Percentiles rank a stretch among this genome's conserved stretches.
Evolutionary conservation across 1,284 basidiomycete species (phyloP).

Genomic region (Melampsora americana): DNA sequence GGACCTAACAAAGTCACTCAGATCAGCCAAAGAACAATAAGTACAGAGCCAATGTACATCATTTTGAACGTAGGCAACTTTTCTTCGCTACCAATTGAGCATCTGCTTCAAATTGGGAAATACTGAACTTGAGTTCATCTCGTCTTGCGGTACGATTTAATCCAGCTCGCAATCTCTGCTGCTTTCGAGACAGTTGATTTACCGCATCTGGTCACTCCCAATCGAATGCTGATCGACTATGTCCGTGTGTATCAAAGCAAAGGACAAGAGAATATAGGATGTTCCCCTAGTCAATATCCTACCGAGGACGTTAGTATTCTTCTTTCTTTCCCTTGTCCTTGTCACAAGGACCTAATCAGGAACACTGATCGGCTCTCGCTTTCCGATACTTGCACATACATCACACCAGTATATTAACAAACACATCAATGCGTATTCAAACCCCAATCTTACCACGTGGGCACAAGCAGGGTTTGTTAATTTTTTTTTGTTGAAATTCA

Average conservation of each 20-base stretch:
- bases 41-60: conserved; percentile 52
- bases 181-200: conserved; percentile 37
- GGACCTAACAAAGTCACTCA: conserved; percentile 38
- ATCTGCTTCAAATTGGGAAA: not conserved
- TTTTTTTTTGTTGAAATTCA: no score
- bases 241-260: conserved; percentile 42
- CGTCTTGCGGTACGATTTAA: not conserved
- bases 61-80: conserved; percentile 51
- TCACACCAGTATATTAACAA: conserved; percentile 31
- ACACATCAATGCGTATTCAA: conserved; percentile 40
- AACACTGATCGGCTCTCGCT: not conserved
- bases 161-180: conserved; percentile 38
- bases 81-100: not conserved
- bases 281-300: conserved; percentile 39
- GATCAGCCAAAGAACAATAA: conserved; percentile 45
- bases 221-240: conserved; percentile 38
- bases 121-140: not conserved
- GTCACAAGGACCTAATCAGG: not conserved
- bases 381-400: no score
- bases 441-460: conserved; percentile 43
- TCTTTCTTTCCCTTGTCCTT: not conserved
- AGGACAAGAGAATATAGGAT: conserved; percentile 36
- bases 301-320: conserved; percentile 26
- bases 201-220: conserved; percentile 15
- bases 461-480: conserved; percentile 36